Conservation (phyloP, 495 filamentous ascomycete genomes). For the Annulohypoxylon stygium region DNA sequence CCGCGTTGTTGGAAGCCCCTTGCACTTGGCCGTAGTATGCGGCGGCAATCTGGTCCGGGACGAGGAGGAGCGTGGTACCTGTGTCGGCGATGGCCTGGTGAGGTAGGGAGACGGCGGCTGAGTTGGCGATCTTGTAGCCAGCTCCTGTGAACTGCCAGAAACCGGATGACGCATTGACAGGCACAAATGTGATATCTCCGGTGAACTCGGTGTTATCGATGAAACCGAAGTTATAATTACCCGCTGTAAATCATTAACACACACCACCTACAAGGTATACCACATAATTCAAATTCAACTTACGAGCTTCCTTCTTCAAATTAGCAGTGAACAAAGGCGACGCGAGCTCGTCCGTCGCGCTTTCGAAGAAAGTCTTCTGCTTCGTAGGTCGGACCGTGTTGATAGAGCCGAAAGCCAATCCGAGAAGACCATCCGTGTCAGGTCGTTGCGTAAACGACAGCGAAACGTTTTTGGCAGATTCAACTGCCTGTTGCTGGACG, state of each 20-base stretch:
- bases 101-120: slow-evolving; percentile 19
- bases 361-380: slow-evolving; percentile 83
- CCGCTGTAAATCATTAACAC: slow-evolving; percentile 53
- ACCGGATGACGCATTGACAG: slow-evolving; percentile 71
- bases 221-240: slow-evolving; percentile 74
- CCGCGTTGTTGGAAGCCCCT: slow-evolving; percentile 63
- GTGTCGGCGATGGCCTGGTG: slow-evolving; percentile 68
- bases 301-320: slow-evolving; percentile 72
- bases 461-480: slow-evolving; percentile 76
- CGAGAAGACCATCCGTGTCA: slow-evolving; percentile 78
- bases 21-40: slow-evolving; percentile 77
- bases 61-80: slow-evolving; percentile 80
- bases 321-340: slow-evolving; percentile 78
- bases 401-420: slow-evolving; percentile 78
- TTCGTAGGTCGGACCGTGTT: slow-evolving; percentile 75
- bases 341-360: slow-evolving; percentile 70
- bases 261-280: not conserved
- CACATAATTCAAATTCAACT: slow-evolving; percentile 14
- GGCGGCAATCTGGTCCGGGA: slow-evolving; percentile 67
- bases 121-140: slow-evolving; percentile 69
- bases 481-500: slow-evolving; percentile 76
- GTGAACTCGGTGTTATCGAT: slow-evolving; percentile 72
- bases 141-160: slow-evolving; percentile 79
- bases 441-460: slow-evolving; percentile 70
- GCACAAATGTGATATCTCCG: slow-evolving; percentile 70